Evolutionary conservation across 257 asterid genomes (phyloP).

Genomic region (Scutellaria minor): DNA sequence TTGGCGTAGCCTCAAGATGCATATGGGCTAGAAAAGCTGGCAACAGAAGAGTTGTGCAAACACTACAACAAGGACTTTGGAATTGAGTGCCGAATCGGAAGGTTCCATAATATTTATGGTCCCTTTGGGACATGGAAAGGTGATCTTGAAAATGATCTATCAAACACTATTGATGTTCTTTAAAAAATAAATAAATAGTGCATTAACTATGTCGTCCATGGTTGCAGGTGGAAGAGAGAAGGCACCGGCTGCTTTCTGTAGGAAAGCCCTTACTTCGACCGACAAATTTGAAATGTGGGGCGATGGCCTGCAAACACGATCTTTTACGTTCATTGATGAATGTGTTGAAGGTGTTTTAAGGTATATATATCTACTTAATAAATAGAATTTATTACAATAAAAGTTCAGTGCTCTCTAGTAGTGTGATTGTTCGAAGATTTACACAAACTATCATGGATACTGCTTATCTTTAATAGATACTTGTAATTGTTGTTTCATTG

Average conservation of each 20-base stretch:
- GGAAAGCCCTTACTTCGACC: conserved; percentile 68
- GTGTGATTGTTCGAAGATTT: neutral
- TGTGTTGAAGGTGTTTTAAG: conserved; percentile 86
- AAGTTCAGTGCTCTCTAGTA: neutral
- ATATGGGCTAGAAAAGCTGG: conserved; percentile 82
- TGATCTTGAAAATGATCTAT: conserved; percentile 26
- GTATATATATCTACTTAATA: conserved; percentile 46
- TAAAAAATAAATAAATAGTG: neutral
- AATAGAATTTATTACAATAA: neutral
- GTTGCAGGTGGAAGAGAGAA: conserved; percentile 85
- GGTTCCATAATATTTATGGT: conserved; percentile 91
- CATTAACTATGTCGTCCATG: neutral
- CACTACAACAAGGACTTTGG: conserved; percentile 92
- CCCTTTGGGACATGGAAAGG: conserved; percentile 98
- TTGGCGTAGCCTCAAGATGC: conserved; percentile 82
- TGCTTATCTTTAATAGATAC: no score
- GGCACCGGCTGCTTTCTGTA: conserved; percentile 90
- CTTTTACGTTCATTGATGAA: conserved; percentile 83
- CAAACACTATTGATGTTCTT: neutral
- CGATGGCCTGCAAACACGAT: conserved; percentile 80
- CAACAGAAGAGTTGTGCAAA: conserved; percentile 80
- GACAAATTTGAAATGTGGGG: conserved; percentile 94
- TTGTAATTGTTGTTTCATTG: neutral
- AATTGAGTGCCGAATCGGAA: conserved; percentile 84
- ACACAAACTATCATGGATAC: neutral